Evolutionary conservation across 2,329 filamentous ascomycete species (phyloP).

Genomic region (Phialocephala sp.): DNA sequence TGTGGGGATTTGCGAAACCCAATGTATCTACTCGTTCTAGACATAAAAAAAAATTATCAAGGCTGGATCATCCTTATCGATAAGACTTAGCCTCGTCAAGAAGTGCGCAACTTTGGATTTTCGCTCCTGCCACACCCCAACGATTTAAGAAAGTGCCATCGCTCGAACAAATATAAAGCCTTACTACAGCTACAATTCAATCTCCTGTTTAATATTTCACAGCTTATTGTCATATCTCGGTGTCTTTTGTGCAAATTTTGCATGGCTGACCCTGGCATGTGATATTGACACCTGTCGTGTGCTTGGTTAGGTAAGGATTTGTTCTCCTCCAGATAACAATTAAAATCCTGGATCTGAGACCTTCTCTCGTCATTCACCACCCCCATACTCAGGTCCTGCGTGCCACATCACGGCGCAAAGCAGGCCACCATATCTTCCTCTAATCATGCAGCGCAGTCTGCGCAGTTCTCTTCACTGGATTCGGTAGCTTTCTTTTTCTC

Average conservation of each 20-base stretch:
- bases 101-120: not conserved
- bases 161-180: not conserved
- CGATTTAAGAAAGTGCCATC: not conserved
- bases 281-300: conserved; percentile 25
- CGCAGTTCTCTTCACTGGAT: conserved; percentile 60
- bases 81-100: not conserved
- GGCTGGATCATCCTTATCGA: not conserved
- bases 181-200: no score
- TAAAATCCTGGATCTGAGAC: not conserved
- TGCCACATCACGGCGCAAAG: conserved; percentile 40
- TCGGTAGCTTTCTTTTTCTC: conserved; percentile 49
- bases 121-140: not conserved
- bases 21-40: no score
- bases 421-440: conserved; percentile 41
- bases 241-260: not conserved
- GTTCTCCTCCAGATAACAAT: conserved; percentile 5
- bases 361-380: conserved; percentile 21
- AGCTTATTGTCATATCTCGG: not conserved
- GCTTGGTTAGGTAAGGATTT: conserved; percentile 17
- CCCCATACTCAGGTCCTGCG: conserved; percentile 28
- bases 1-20: not conserved
- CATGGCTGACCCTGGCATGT: conserved; percentile 12
- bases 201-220: no score
- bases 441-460: conserved; percentile 63
- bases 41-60: not conserved